A percentile compares a stretch with the other conserved stretches of the same genome.
These are phyloP conservation scores for Paraphaeosphaeria minitans DNA, from an alignment of 2,329 filamentous ascomycete species.

Conservation along the genomic window DNA sequence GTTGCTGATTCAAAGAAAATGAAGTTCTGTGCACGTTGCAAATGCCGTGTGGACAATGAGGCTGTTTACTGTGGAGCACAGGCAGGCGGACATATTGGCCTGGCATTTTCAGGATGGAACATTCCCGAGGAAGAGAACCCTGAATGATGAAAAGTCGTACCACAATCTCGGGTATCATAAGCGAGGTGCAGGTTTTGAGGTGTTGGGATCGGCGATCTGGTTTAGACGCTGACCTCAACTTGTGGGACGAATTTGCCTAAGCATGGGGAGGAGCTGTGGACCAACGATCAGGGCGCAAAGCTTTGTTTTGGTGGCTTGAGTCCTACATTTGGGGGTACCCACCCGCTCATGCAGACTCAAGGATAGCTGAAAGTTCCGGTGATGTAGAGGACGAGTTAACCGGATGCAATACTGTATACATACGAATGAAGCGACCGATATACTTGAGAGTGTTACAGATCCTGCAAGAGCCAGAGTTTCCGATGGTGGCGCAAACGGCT, in stretches of 20 bases:
- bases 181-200: neutral
- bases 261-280: neutral
- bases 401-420: neutral
- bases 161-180: neutral
- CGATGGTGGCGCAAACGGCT: neutral
- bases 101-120: neutral
- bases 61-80: neutral
- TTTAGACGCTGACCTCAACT: neutral
- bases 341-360: neutral
- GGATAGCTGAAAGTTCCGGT: neutral
- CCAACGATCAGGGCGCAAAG: too few species aligned
- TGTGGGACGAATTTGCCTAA: neutral
- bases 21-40: neutral
- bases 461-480: conserved; percentile 3
- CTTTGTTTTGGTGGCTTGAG: neutral
- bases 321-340: neutral
- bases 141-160: conserved; percentile 2
- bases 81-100: neutral
- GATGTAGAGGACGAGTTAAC: neutral
- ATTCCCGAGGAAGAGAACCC: neutral
- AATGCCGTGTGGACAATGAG: neutral
- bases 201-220: conserved; percentile 4
- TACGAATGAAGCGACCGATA: neutral
- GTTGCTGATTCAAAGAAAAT: neutral
- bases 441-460: neutral